These are phyloP conservation scores for Solanum appendiculatum DNA, from an alignment of 257 asterid genomes.

Conservation along the genomic window DNA sequence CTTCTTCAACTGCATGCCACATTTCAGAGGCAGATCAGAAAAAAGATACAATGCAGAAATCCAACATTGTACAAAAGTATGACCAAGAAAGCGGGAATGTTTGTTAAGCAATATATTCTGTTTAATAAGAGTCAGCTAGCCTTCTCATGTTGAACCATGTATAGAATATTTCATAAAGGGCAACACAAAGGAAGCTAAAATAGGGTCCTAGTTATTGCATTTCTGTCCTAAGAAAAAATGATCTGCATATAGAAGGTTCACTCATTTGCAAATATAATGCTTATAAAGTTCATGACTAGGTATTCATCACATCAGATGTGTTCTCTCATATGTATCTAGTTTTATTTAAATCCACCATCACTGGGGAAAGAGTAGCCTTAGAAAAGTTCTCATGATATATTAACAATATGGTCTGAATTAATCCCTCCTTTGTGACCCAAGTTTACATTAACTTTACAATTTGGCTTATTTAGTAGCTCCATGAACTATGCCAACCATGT, in stretches of 20 bases:
- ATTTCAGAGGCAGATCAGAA: not conserved
- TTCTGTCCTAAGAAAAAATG: not conserved
- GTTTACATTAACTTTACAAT: not conserved
- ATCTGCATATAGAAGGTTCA: not conserved
- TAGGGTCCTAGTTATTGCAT: not conserved
- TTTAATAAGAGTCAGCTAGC: not conserved
- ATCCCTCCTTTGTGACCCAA: not conserved
- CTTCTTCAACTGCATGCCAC: constrained; percentile 60
- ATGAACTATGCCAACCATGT: not conserved
- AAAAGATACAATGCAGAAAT: not conserved
- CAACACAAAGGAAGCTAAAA: not conserved
- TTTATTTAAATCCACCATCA: not conserved
- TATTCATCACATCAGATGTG: not conserved
- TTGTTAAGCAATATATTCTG: not conserved
- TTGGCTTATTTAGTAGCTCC: not conserved
- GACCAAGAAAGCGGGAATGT: not conserved
- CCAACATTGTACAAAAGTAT: not conserved
- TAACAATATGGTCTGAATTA: not conserved
- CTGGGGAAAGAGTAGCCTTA: not conserved
- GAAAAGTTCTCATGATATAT: not conserved
- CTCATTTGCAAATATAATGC: not conserved
- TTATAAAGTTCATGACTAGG: not conserved
- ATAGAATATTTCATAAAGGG: not conserved
- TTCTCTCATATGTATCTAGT: not conserved
- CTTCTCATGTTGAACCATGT: not conserved